phyloP scores from a whole-genome alignment of 2,329 filamentous ascomycete species.

The Pseudogymnoascus sp. region DNA sequence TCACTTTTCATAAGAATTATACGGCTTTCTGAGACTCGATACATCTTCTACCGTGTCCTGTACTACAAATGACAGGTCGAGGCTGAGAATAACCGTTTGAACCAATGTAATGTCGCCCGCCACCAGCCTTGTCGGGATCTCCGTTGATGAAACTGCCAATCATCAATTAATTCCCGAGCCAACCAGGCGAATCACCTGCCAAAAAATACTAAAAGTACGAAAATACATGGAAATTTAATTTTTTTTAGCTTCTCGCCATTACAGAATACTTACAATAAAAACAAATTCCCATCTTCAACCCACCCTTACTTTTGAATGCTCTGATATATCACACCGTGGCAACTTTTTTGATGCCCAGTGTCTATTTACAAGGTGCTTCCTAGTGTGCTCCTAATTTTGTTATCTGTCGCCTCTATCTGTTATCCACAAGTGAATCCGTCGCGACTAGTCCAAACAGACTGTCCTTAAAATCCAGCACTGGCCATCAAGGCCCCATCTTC shows the following conservation, averaged over 20 bases:
- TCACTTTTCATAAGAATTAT: background rate
- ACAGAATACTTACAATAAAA: background rate
- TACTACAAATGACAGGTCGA: background rate
- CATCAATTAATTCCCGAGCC: background rate
- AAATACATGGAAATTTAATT: slow-evolving; percentile 5
- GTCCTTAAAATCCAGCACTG: background rate
- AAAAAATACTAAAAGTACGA: background rate
- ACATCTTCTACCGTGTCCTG: background rate
- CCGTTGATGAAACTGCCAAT: background rate
- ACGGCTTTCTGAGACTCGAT: background rate
- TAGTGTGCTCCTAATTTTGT: background rate
- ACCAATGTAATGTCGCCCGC: background rate
- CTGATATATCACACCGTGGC: background rate
- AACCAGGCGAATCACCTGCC: background rate
- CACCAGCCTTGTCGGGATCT: background rate
- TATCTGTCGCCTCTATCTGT: background rate
- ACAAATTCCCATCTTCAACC: background rate
- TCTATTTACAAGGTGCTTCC: background rate
- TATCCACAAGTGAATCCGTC: background rate
- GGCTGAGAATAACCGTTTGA: background rate
- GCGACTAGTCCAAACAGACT: background rate
- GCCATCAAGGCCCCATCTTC: background rate
- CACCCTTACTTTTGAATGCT: background rate
- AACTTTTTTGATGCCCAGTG: background rate
- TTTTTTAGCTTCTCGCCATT: background rate